A percentile compares a stretch with the other conserved stretches of the same genome.
phyloP scores from a whole-genome alignment of 371 early-diverging fungal species.

The Mucor plumbeus region DNA sequence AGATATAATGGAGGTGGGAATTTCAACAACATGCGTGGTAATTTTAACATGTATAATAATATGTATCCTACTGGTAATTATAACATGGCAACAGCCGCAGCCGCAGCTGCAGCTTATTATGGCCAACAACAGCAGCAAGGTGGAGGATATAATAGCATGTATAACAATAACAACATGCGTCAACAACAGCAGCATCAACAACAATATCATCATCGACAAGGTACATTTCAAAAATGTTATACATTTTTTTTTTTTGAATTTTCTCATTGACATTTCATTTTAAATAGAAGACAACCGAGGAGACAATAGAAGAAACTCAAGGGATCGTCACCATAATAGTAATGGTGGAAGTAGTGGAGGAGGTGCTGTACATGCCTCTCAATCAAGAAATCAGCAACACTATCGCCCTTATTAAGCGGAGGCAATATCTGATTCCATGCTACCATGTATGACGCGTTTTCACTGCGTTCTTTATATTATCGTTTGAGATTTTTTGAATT shows the following conservation, averaged over 20 bases:
- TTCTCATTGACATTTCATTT: background rate
- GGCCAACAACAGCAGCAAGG: slow-evolving; percentile 17
- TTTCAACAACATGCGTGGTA: slow-evolving; percentile 31
- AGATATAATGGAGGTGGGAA: slow-evolving; percentile 40
- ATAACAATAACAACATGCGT: slow-evolving; percentile 14
- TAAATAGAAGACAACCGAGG: slow-evolving; percentile 9
- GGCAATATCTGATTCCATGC: background rate
- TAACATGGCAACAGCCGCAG: slow-evolving; percentile 35
- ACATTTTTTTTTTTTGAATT: background rate
- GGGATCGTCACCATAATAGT: slow-evolving; percentile 15
- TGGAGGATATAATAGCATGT: slow-evolving; percentile 13
- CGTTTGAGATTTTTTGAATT: background rate
- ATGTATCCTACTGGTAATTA: slow-evolving; percentile 37
- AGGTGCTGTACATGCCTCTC: slow-evolving; percentile 50
- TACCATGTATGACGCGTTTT: background rate
- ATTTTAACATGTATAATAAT: slow-evolving; percentile 26
- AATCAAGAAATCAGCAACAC: slow-evolving; percentile 39
- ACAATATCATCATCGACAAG: slow-evolving; percentile 2
- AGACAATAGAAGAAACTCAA: slow-evolving; percentile 19
- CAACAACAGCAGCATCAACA: background rate
- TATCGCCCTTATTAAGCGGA: slow-evolving; percentile 43
- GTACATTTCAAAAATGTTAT: background rate
- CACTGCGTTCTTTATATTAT: slow-evolving; percentile 8
- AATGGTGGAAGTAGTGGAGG: slow-evolving; percentile 25
- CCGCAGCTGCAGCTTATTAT: slow-evolving; percentile 15